These are phyloP conservation scores for Candida pseudocylindracea DNA, from an alignment of 1,139 yeast genomes.

Conservation along the genomic window DNA sequence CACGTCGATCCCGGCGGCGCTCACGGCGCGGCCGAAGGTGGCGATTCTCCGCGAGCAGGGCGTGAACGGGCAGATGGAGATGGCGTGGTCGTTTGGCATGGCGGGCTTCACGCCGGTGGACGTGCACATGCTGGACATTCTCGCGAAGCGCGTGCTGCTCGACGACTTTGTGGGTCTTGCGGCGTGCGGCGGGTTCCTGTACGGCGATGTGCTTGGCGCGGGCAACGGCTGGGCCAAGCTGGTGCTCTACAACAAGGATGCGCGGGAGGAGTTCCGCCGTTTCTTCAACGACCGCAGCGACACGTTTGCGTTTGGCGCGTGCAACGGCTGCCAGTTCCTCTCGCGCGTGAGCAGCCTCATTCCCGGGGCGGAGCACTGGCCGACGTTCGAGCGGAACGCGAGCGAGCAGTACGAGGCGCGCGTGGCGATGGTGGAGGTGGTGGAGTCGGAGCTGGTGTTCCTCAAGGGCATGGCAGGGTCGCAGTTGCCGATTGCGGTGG, in stretches of 20 bases:
- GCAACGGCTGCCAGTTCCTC: conserved; percentile 97
- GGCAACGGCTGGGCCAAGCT: conserved; percentile 99
- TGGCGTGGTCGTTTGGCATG: conserved; percentile 93
- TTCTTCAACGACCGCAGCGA: conserved; percentile 77
- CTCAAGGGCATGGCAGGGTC: conserved; percentile 84
- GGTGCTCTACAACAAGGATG: conserved; percentile 64
- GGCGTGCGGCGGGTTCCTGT: conserved; percentile 98
- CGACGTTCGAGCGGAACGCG: conserved; percentile 74
- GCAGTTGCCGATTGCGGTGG: conserved; percentile 85
- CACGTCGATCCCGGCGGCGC: conserved; percentile 1
- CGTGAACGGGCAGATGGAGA: conserved; percentile 93
- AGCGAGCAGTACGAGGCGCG: conserved; percentile 97
- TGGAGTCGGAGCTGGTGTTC: conserved; percentile 41
- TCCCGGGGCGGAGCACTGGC: conserved; percentile 96
- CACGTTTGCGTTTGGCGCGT: conserved; percentile 97
- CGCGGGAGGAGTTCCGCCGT: conserved; percentile 51
- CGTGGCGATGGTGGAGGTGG: conserved; percentile 71
- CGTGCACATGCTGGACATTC: conserved; percentile 90
- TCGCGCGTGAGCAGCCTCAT: conserved; percentile 73
- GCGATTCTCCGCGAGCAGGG: conserved; percentile 98
- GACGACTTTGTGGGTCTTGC: conserved; percentile 82
- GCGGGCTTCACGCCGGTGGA: conserved; percentile 90
- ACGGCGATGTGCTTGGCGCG: conserved; percentile 97
- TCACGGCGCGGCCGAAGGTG: conserved; percentile 40
- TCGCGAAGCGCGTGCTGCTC: conserved; percentile 50